Evolutionary conservation across 805 yeast species (phyloP).

Genomic region (Starmerella bombi): DNA sequence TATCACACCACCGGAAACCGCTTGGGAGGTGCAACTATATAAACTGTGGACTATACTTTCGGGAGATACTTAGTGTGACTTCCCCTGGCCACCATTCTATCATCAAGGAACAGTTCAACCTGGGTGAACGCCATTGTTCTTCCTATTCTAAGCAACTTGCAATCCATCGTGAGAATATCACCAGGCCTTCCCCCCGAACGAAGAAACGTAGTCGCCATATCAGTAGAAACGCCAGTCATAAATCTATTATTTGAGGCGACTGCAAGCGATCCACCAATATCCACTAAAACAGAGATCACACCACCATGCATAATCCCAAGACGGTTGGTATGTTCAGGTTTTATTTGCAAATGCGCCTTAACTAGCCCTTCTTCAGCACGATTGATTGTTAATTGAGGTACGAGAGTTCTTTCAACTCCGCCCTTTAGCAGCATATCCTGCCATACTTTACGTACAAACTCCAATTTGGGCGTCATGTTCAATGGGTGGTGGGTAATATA

Average conservation of each 20-base stretch:
- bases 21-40: no score
- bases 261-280: constrained; percentile 35
- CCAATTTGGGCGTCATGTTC: neutral
- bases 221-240: constrained; percentile 34
- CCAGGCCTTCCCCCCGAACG: constrained; percentile 30
- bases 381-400: constrained; percentile 20
- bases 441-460: constrained; percentile 21
- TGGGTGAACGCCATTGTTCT: constrained; percentile 32
- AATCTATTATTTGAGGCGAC: constrained; percentile 32
- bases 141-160: constrained; percentile 29
- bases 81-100: constrained; percentile 29
- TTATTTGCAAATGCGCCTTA: constrained; percentile 25
- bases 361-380: constrained; percentile 28
- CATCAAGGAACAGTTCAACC: constrained; percentile 22
- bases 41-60: no score
- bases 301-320: constrained; percentile 33
- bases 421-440: constrained; percentile 20
- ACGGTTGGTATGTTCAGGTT: constrained; percentile 30
- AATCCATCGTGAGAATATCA: constrained; percentile 20
- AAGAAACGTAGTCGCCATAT: constrained; percentile 30
- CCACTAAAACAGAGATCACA: constrained; percentile 31
- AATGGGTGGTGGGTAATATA: neutral
- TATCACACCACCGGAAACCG: no score
- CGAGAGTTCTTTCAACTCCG: constrained; percentile 19
- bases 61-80: constrained; percentile 31